These are phyloP conservation scores for Irpex sp. DNA, from an alignment of 1,284 basidiomycete species.

Conservation along the genomic window DNA sequence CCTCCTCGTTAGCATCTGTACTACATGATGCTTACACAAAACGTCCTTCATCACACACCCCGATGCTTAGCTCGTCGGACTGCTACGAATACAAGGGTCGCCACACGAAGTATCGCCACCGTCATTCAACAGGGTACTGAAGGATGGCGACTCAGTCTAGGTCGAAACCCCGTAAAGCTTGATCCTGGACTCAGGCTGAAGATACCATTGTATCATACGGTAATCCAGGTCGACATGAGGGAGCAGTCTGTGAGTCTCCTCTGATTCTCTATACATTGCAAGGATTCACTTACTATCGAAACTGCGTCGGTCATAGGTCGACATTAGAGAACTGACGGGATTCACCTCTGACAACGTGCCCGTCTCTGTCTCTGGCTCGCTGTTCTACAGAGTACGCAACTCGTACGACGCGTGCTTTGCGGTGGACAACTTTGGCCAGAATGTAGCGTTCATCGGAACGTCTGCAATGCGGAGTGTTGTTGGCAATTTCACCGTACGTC, in stretches of 20 bases:
- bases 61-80: no score
- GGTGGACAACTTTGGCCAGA: conserved; percentile 39
- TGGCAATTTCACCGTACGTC: conserved; percentile 41
- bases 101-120: conserved; percentile 29
- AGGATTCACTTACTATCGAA: background rate
- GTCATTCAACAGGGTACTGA: conserved; percentile 46
- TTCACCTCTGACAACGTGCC: conserved; percentile 52
- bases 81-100: no score
- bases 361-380: conserved; percentile 42
- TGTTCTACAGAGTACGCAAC: conserved; percentile 44
- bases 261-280: background rate
- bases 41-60: no score
- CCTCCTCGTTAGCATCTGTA: no score
- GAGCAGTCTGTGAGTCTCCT: conserved; percentile 35
- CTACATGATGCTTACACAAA: no score
- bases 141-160: conserved; percentile 45
- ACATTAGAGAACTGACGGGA: conserved; percentile 21
- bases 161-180: conserved; percentile 37
- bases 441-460: conserved; percentile 45
- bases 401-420: conserved; percentile 48
- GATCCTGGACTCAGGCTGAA: conserved; percentile 38
- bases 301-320: background rate
- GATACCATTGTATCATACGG: conserved; percentile 39
- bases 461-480: conserved; percentile 46
- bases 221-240: conserved; percentile 40